These are phyloP conservation scores for Ceratorhiza oryzae-sativae DNA, from an alignment of 1,284 basidiomycete genomes.

Conservation along the genomic window DNA sequence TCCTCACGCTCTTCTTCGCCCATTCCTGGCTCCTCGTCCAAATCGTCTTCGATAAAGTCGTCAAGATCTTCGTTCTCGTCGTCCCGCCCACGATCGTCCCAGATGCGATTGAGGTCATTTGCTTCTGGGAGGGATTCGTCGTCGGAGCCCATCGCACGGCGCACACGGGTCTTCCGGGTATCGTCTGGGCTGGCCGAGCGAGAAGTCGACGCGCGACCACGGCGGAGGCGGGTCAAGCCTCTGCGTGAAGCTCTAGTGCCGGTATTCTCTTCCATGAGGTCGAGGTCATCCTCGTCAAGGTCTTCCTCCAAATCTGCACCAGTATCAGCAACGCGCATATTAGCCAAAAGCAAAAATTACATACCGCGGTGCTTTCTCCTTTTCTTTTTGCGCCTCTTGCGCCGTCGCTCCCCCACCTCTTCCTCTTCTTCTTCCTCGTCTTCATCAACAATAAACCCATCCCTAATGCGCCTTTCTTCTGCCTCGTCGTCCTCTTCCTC, in stretches of 20 bases:
- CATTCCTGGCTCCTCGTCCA: slow-evolving; percentile 70
- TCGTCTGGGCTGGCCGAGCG: slow-evolving; percentile 57
- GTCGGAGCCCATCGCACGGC: slow-evolving; percentile 71
- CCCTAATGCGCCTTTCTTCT: slow-evolving; percentile 72
- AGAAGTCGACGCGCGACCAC: slow-evolving; percentile 72
- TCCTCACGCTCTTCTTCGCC: slow-evolving; percentile 77
- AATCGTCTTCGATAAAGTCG: slow-evolving; percentile 83
- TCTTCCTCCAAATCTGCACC: slow-evolving; percentile 64
- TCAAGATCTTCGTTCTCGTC: slow-evolving; percentile 54
- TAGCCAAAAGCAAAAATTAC: slow-evolving; percentile 44
- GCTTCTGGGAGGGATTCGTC: slow-evolving; percentile 55
- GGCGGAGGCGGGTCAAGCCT: slow-evolving; percentile 72
- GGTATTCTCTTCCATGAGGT: slow-evolving; percentile 93
- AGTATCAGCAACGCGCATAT: slow-evolving; percentile 55
- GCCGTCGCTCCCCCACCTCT: slow-evolving; percentile 57
- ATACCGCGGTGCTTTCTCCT: slow-evolving; percentile 62
- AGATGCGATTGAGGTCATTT: slow-evolving; percentile 79
- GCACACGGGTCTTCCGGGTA: slow-evolving; percentile 65
- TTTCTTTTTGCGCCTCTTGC: slow-evolving; percentile 63
- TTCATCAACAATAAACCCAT: slow-evolving; percentile 88
- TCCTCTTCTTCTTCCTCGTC: slow-evolving; percentile 75
- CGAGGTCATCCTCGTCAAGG: slow-evolving; percentile 96
- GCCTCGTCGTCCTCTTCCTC: slow-evolving; percentile 85
- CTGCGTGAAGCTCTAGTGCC: slow-evolving; percentile 68
- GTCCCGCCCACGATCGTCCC: slow-evolving; percentile 80